Conservation (phyloP, 371 early-diverging fungal genomes). For the Haplosporangium sp. region DNA sequence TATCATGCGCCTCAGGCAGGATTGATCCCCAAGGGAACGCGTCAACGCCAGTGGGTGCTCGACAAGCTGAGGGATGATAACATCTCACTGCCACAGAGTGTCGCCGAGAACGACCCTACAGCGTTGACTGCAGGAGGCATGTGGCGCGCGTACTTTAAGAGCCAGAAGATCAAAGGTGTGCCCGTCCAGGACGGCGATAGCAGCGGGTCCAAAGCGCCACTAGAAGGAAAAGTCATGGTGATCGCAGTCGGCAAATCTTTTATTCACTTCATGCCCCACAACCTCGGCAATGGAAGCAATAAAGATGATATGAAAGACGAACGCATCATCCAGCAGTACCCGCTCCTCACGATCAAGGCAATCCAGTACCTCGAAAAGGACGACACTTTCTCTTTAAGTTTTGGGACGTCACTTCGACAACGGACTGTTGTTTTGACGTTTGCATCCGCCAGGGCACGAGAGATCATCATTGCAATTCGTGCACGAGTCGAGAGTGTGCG, state of each 20-base stretch:
- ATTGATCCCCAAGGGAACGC: slow-evolving; percentile 32
- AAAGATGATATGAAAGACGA: slow-evolving; percentile 52
- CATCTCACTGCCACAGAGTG: slow-evolving; percentile 40
- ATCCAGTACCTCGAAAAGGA: slow-evolving; percentile 35
- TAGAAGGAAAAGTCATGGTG: slow-evolving; percentile 41
- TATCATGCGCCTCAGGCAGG: slow-evolving; percentile 37
- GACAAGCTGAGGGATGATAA: slow-evolving; percentile 40
- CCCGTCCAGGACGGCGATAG: slow-evolving; percentile 13
- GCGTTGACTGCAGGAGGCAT: slow-evolving; percentile 45
- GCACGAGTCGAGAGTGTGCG: slow-evolving; percentile 45
- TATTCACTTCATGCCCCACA: slow-evolving; percentile 40
- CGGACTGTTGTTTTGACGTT: slow-evolving; percentile 41
- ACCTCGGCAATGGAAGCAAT: slow-evolving; percentile 43
- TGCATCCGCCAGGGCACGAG: slow-evolving; percentile 43
- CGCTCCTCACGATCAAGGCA: slow-evolving; percentile 38
- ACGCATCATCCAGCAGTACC: slow-evolving; percentile 38
- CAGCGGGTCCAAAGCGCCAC: slow-evolving; percentile 28
- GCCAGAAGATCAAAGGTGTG: slow-evolving; percentile 37
- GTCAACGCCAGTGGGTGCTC: slow-evolving; percentile 47
- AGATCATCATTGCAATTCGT: slow-evolving; percentile 48
- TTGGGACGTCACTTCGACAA: slow-evolving; percentile 46
- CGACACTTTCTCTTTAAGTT: slow-evolving; percentile 36
- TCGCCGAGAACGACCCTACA: slow-evolving; percentile 39
- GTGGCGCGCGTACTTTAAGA: slow-evolving; percentile 48
- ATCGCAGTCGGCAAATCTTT: slow-evolving; percentile 42